phyloP scores from a whole-genome alignment of 805 yeast genomes.

The Lipomyces sp. region DNA sequence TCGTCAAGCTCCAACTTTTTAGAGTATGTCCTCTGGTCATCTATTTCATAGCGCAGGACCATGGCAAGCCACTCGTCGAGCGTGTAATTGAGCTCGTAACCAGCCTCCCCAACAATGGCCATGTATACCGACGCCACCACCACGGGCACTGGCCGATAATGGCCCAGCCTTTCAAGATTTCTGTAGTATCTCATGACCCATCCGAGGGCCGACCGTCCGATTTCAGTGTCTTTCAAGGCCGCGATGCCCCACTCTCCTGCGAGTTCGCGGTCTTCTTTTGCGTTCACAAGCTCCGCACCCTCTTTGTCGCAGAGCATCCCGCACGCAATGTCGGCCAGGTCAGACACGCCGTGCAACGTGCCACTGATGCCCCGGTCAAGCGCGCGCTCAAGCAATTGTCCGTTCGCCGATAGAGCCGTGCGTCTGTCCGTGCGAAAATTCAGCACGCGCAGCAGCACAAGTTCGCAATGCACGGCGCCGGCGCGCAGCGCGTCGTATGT shows the following conservation, averaged over 20 bases:
- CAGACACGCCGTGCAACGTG: constrained; percentile 4
- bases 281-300: not conserved
- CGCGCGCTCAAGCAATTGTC: constrained; percentile 6
- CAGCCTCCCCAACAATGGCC: constrained; percentile 3
- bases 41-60: too few relatives aligned
- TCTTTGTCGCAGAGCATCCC: constrained; percentile 2
- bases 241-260: constrained; percentile 18
- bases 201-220: constrained; percentile 7
- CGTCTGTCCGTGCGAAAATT: constrained; percentile 1
- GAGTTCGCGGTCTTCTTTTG: constrained; percentile 5
- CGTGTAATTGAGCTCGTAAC: not conserved
- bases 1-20: too few relatives aligned
- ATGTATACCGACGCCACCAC: constrained; percentile 17
- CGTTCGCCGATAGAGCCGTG: constrained; percentile 2
- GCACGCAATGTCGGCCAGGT: constrained; percentile 4
- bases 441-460: constrained; percentile 16
- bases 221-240: constrained; percentile 2
- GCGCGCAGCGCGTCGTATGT: constrained; percentile 20
- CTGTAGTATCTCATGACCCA: constrained; percentile 5
- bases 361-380: constrained; percentile 8
- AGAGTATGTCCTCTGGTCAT: too few relatives aligned
- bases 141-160: not conserved
- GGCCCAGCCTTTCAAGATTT: not conserved
- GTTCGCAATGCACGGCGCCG: constrained; percentile 17
- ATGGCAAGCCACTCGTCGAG: not conserved